These are phyloP conservation scores for Aphelidium insulamus DNA, from an alignment of 371 early-diverging fungal species.

Conservation along the genomic window DNA sequence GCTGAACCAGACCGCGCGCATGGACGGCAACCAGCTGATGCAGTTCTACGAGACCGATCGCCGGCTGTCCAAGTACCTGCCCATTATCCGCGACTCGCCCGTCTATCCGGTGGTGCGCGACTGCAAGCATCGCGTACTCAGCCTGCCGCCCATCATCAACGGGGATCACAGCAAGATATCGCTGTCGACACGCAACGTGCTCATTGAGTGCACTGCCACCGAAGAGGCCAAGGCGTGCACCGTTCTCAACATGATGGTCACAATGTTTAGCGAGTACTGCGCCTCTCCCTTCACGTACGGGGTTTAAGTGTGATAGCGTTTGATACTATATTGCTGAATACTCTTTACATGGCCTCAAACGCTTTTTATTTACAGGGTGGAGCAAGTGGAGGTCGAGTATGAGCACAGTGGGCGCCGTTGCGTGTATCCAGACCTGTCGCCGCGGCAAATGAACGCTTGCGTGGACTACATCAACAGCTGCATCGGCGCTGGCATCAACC, in stretches of 20 bases:
- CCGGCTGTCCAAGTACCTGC: constrained; percentile 76
- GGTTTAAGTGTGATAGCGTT: constrained; percentile 11
- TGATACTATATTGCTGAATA: constrained; percentile 1
- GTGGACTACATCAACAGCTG: constrained; percentile 66
- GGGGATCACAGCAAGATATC: constrained; percentile 94
- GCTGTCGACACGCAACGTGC: constrained; percentile 84
- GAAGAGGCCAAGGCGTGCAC: constrained; percentile 86
- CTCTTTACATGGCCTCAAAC: constrained; percentile 2
- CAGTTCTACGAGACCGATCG: constrained; percentile 64
- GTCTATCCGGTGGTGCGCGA: constrained; percentile 86
- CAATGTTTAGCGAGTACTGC: constrained; percentile 89
- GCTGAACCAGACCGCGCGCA: constrained; percentile 66
- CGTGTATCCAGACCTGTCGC: constrained; percentile 46
- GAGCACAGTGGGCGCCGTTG: constrained; percentile 58
- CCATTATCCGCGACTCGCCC: constrained; percentile 74
- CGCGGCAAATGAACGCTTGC: constrained; percentile 42
- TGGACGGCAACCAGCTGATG: constrained; percentile 78
- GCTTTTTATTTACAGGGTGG: constrained; percentile 29
- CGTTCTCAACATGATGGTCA: constrained; percentile 73
- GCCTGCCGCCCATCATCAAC: constrained; percentile 99
- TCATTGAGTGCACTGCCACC: constrained; percentile 97
- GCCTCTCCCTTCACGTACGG: constrained; percentile 61
- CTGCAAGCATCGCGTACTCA: constrained; percentile 59
- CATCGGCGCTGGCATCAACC: constrained; percentile 46
- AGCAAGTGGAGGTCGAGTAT: constrained; percentile 74